Evolutionary conservation across 345 rosid species (phyloP).

Genomic region (Syzygium oleosum): DNA sequence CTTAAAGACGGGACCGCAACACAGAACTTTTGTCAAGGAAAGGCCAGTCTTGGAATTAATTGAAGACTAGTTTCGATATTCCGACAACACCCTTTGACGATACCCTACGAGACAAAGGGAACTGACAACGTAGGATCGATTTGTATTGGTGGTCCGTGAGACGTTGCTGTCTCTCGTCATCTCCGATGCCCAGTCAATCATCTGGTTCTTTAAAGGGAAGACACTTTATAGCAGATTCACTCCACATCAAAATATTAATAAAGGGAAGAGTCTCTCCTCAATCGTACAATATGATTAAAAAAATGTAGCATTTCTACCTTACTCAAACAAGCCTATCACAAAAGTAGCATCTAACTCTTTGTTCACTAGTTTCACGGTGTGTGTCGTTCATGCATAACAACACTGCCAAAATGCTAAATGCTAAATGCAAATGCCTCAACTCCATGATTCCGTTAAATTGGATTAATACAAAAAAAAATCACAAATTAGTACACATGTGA

Average conservation of each 20-base stretch:
- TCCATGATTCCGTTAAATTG: neutral
- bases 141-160: neutral
- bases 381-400: neutral
- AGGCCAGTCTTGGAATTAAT: neutral
- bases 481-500: too few species aligned
- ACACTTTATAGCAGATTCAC: neutral
- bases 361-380: neutral
- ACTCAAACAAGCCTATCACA: neutral
- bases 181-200: neutral
- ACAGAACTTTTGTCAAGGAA: neutral
- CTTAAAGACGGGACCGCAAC: neutral
- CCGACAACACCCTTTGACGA: neutral
- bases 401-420: neutral
- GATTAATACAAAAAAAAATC: too few species aligned
- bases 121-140: neutral
- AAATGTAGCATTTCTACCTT: neutral
- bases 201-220: neutral
- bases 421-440: neutral
- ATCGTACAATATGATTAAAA: neutral
- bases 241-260: neutral
- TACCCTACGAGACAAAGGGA: neutral
- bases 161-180: neutral
- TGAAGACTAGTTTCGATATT: neutral
- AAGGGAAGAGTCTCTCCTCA: neutral
- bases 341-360: neutral